phyloP scores from a whole-genome alignment of 1,284 basidiomycete species.

The Rhodotorula sp. region DNA sequence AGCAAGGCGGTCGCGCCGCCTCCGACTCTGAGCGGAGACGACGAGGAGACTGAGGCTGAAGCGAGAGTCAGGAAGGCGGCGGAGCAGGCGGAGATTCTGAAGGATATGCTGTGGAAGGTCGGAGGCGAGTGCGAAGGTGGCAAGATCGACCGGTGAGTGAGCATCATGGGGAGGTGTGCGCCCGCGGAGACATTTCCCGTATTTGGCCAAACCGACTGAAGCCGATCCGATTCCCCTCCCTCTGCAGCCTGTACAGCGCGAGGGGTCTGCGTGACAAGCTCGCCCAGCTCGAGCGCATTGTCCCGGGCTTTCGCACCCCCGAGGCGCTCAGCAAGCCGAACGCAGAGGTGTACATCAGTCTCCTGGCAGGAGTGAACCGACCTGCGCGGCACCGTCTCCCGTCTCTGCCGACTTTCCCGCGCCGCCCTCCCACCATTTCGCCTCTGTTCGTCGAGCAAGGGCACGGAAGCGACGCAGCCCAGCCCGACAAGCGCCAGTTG shows the following conservation, averaged over 20 bases:
- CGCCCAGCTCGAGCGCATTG: neutral
- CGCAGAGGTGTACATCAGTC: neutral
- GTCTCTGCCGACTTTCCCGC: constrained; percentile 1
- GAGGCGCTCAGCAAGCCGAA: neutral
- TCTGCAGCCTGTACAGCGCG: neutral
- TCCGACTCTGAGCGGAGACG: neutral
- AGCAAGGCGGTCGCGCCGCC: neutral
- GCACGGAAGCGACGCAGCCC: neutral
- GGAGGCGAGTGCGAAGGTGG: neutral
- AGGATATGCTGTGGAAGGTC: neutral
- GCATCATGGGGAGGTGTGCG: too few relatives aligned
- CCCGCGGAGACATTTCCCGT: too few relatives aligned
- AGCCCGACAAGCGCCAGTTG: neutral
- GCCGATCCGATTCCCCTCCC: neutral
- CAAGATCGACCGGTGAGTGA: neutral
- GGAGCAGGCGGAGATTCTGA: neutral
- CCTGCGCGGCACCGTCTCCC: neutral
- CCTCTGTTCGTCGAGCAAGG: neutral
- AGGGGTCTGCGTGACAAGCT: neutral
- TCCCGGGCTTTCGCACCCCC: neutral
- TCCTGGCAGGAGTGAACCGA: neutral
- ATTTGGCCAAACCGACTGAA: neutral
- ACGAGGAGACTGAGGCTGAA: neutral
- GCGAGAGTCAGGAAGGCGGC: neutral
- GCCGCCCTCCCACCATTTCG: neutral